Evolutionary conservation across 108 stramenopile genomes (phyloP), one percentile per base, ranked within the genome.

Genomic region (Pseudonitzschia pungens): DNA sequence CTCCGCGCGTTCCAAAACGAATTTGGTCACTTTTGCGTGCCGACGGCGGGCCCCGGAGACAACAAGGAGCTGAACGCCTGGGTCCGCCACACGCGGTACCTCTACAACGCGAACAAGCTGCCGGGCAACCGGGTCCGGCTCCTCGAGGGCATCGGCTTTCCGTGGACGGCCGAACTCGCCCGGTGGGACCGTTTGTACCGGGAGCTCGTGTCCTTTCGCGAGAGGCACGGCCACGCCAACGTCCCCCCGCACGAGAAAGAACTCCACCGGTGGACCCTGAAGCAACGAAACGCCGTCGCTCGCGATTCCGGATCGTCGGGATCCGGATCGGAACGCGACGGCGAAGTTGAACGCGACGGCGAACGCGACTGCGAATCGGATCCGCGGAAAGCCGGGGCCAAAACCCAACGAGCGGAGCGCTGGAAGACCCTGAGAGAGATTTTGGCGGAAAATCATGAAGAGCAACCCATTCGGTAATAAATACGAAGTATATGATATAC

Each of bases 261-360:
- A 60, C 45, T 78, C 12, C 68, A 78, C 67, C 77, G 71, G 22
- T 78, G 77, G 77, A 70, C 59, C 14, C n/a, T n/a, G n/a, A 54
- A 31, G 36, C 71, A 72, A 65, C 77, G 72, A 65, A 63, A 70
- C 27, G 65, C 24, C 21, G n/a, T n/a, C n/a, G n/a, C n/a, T n/a
- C n/a, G n/a, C n/a, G n/a, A n/a, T n/a, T n/a, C n/a, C n/a, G n/a
- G n/a, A n/a, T n/a, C n/a, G n/a, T n/a, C n/a, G n/a, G n/a, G n/a
- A n/a, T n/a, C n/a, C n/a, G n/a, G n/a, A n/a, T n/a, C n/a, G n/a
- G n/a, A n/a, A n/a, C n/a, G n/a, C n/a, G n/a, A n/a, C n/a, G n/a
- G n/a, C n/a, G n/a, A n/a, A n/a, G n/a, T n/a, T n/a, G n/a, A n/a
- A n/a, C n/a, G n/a, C n/a, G n/a, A n/a, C n/a, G n/a, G n/a, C n/a